A percentile compares a stretch with the other conserved stretches of the same genome.
phyloP scores from a whole-genome alignment of 2,329 filamentous ascomycete genomes.

The Botrytis medusae region DNA sequence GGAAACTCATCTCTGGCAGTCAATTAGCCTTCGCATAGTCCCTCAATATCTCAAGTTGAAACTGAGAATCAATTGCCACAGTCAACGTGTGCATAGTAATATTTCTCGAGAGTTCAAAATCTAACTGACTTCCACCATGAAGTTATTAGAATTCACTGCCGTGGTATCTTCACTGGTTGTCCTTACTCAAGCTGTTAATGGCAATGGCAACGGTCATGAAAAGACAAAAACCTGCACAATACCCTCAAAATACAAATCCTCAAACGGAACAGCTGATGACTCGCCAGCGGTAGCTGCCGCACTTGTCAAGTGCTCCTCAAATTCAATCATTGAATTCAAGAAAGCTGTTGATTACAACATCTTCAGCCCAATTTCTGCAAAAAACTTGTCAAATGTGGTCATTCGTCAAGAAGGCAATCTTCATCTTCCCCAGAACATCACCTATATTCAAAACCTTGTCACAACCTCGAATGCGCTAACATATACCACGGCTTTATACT shows the following conservation, averaged over 20 bases:
- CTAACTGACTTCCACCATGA: background rate
- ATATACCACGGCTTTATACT: slow-evolving; percentile 38
- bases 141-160: background rate
- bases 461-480: slow-evolving; percentile 38
- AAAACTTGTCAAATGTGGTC: slow-evolving; percentile 45
- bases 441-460: slow-evolving; percentile 42
- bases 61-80: background rate
- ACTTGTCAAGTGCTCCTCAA: slow-evolving; percentile 42
- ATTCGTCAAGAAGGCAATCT: slow-evolving; percentile 47
- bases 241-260: slow-evolving; percentile 31
- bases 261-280: slow-evolving; percentile 44
- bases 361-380: slow-evolving; percentile 43
- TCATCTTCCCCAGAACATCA: slow-evolving; percentile 45
- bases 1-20: background rate
- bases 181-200: background rate
- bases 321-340: slow-evolving; percentile 43
- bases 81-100: background rate
- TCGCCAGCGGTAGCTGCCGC: slow-evolving; percentile 43
- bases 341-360: slow-evolving; percentile 46
- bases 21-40: background rate
- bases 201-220: background rate
- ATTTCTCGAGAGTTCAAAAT: background rate
- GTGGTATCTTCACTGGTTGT: background rate
- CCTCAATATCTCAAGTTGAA: background rate
- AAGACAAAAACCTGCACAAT: slow-evolving; percentile 22